Percentiles rank a stretch among this genome's conserved stretches.
phyloP scores from a whole-genome alignment of 345 rosid species.

The Salix udensis region DNA sequence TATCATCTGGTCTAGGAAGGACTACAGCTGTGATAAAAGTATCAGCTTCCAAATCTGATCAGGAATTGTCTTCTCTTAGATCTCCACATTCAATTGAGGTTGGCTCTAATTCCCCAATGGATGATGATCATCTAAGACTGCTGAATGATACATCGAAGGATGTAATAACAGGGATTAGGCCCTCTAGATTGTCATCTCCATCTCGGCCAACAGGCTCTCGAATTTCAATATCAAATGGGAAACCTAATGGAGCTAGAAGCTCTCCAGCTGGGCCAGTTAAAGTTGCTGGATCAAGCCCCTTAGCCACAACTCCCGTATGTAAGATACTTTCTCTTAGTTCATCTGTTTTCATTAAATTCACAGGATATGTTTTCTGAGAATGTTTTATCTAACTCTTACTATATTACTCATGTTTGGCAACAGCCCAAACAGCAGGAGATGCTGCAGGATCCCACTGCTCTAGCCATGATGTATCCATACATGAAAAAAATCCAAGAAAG shows the following conservation, averaged over 20 bases:
- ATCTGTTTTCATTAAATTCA: slow-evolving; percentile 4
- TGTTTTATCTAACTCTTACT: slow-evolving; percentile 10
- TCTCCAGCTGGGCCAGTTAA: slow-evolving; percentile 42
- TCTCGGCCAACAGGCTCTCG: slow-evolving; percentile 42
- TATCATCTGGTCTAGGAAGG: slow-evolving; percentile 54
- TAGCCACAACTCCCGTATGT: slow-evolving; percentile 67
- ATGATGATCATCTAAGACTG: slow-evolving; percentile 50
- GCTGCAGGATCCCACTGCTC: slow-evolving; percentile 25
- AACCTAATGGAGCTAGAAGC: slow-evolving; percentile 47
- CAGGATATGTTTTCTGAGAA: background rate
- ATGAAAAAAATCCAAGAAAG: slow-evolving; percentile 53
- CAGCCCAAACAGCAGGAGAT: slow-evolving; percentile 58
- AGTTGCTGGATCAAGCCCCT: slow-evolving; percentile 38
- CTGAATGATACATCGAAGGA: slow-evolving; percentile 40
- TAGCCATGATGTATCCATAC: slow-evolving; percentile 42
- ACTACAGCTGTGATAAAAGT: slow-evolving; percentile 40
- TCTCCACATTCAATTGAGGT: slow-evolving; percentile 51
- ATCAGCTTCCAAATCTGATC: slow-evolving; percentile 71
- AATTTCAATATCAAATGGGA: slow-evolving; percentile 39
- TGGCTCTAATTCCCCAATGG: slow-evolving; percentile 31
- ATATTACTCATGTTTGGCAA: slow-evolving; percentile 24
- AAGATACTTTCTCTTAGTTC: slow-evolving; percentile 47
- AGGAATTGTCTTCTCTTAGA: slow-evolving; percentile 70
- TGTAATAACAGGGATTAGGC: slow-evolving; percentile 34
- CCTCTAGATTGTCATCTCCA: slow-evolving; percentile 60